phyloP scores from a whole-genome alignment of 2,329 filamentous ascomycete species.

The Tolypocladium inflatum region DNA sequence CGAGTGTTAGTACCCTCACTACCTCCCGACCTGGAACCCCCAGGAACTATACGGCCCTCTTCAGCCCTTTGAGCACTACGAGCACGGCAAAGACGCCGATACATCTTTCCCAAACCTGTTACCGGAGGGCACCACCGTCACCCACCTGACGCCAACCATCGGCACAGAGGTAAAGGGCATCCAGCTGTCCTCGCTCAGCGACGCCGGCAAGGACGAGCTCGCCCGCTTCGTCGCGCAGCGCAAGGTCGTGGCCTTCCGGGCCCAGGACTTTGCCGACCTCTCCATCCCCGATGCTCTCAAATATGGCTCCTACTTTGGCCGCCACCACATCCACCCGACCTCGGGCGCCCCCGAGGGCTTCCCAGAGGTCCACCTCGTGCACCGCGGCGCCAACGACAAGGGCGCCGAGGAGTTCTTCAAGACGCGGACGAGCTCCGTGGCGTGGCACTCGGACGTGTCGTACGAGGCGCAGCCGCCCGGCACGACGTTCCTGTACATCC shows the following conservation, averaged over 20 bases:
- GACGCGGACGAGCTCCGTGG: constrained; percentile 67
- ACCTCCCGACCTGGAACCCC: constrained; percentile 62
- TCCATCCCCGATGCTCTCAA: constrained; percentile 61
- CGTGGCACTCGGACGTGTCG: constrained; percentile 83
- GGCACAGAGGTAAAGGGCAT: constrained; percentile 63
- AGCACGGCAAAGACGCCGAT: constrained; percentile 70
- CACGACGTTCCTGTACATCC: constrained; percentile 79
- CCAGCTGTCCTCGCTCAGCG: constrained; percentile 58
- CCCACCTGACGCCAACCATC: constrained; percentile 61
- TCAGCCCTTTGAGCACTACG: constrained; percentile 60
- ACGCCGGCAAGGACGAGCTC: constrained; percentile 66
- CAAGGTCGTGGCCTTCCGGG: constrained; percentile 70
- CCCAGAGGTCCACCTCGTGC: constrained; percentile 70
- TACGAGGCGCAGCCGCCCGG: constrained; percentile 85
- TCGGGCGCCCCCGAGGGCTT: constrained; percentile 64
- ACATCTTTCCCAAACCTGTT: constrained; percentile 60
- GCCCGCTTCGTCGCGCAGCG: constrained; percentile 66
- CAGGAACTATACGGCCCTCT: constrained; percentile 56
- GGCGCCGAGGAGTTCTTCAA: constrained; percentile 50
- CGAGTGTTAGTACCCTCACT: constrained; percentile 48
- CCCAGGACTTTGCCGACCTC: constrained; percentile 63
- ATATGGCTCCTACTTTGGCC: constrained; percentile 67
- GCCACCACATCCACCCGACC: constrained; percentile 73
- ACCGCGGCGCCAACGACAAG: constrained; percentile 47
- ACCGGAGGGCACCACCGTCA: constrained; percentile 36